Percentiles rank a stretch among this genome's conserved stretches.
These are phyloP conservation scores for Lipomyces mesembrius DNA, from an alignment of 805 yeast species.

Conservation along the genomic window DNA sequence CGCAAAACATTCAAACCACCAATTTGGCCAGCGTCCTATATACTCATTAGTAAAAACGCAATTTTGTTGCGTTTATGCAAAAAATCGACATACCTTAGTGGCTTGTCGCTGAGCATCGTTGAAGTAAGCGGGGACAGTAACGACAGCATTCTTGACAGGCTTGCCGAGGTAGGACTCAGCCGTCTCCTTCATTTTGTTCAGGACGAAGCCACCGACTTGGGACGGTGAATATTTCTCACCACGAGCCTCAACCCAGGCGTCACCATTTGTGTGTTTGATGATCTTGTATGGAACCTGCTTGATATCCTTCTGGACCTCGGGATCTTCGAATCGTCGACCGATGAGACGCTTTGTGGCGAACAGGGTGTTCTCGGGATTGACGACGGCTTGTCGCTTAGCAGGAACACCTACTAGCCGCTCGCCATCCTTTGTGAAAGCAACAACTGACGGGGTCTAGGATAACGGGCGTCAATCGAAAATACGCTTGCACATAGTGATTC, in stretches of 20 bases:
- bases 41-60: neutral
- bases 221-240: conserved; percentile 91
- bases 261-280: conserved; percentile 88
- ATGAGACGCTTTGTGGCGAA: conserved; percentile 94
- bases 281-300: conserved; percentile 88
- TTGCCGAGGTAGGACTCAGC: conserved; percentile 92
- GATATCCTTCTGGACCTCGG: conserved; percentile 88
- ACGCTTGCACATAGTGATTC: neutral
- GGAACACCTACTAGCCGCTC: conserved; percentile 92
- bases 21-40: conserved; percentile 87
- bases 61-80: neutral
- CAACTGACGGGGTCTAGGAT: conserved; percentile 78
- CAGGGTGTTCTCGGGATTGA: conserved; percentile 90
- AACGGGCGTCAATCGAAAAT: neutral
- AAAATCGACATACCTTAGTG: conserved; percentile 56
- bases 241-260: conserved; percentile 93
- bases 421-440: conserved; percentile 89
- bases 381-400: conserved; percentile 95
- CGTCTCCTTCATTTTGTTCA: conserved; percentile 97
- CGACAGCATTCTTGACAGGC: conserved; percentile 85
- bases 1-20: conserved; percentile 90
- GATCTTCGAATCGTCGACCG: conserved; percentile 88
- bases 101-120: conserved; percentile 93
- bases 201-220: conserved; percentile 90
- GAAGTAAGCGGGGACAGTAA: conserved; percentile 88